Conservation (phyloP, 179 eudicot genomes). For the Beta lomatogona region DNA sequence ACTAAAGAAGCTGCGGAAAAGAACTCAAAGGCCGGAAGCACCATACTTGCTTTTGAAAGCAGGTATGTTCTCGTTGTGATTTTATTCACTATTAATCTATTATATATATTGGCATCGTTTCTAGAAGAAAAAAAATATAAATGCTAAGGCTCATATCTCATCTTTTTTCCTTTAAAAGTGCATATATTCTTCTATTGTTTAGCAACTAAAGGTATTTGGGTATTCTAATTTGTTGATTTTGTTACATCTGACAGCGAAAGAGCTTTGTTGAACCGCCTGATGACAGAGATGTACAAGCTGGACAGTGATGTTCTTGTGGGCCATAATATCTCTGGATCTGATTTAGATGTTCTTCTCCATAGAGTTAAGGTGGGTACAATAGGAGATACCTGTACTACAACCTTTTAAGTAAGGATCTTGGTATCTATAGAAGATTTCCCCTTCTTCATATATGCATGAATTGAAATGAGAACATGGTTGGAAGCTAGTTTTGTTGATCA, state of each 20-base stretch:
- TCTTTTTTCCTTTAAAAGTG: too few relatives aligned
- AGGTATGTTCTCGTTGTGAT: constrained; percentile 48
- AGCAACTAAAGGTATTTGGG: background rate
- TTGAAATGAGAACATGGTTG: background rate
- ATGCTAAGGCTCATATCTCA: too few relatives aligned
- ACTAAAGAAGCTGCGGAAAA: constrained; percentile 59
- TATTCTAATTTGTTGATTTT: background rate
- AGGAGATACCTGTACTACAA: background rate
- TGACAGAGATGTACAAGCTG: constrained; percentile 84
- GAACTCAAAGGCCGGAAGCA: constrained; percentile 67
- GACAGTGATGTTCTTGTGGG: constrained; percentile 96
- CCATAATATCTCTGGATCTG: constrained; percentile 98
- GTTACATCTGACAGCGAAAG: constrained; percentile 66
- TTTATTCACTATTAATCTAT: background rate
- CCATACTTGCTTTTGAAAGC: constrained; percentile 63
- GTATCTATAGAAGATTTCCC: background rate
- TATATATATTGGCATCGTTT: too few relatives aligned
- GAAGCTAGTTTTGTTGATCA: background rate
- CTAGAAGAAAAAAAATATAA: too few relatives aligned
- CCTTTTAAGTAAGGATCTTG: background rate
- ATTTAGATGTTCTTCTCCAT: constrained; percentile 87
- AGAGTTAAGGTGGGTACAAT: constrained; percentile 73
- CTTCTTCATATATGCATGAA: background rate
- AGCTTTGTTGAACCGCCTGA: constrained; percentile 76
- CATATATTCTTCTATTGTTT: background rate